Evolutionary conservation across 768 basidiomycete genomes (phyloP).

Genomic region (Trametes gibbosa): DNA sequence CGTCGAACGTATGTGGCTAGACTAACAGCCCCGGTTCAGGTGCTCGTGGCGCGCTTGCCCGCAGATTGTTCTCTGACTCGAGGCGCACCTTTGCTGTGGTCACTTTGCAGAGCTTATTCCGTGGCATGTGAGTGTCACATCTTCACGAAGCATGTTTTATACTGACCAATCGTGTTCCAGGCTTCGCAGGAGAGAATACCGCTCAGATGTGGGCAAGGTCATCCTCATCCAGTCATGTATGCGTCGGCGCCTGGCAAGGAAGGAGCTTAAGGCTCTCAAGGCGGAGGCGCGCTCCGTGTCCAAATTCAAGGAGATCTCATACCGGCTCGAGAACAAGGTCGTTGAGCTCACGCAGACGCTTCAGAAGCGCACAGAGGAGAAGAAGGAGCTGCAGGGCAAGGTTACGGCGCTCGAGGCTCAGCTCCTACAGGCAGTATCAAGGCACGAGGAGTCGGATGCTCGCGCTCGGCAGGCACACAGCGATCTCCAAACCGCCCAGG

Average conservation of each 20-base stretch:
- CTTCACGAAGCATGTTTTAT: conserved; percentile 5
- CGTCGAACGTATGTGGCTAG: not conserved
- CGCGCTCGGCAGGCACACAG: conserved; percentile 70
- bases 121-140: conserved; percentile 72
- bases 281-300: conserved; percentile 95
- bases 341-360: conserved; percentile 95
- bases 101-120: conserved; percentile 75
- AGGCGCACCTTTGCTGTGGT: conserved; percentile 62
- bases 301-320: conserved; percentile 98
- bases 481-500: conserved; percentile 67
- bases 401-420: conserved; percentile 81
- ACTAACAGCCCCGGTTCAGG: conserved; percentile 39
- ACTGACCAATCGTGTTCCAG: conserved; percentile 32
- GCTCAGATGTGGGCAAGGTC: conserved; percentile 64
- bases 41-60: conserved; percentile 71
- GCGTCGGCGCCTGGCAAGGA: conserved; percentile 83
- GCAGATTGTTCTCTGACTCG: conserved; percentile 55
- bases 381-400: conserved; percentile 78
- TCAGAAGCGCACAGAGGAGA: conserved; percentile 87
- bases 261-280: conserved; percentile 78
- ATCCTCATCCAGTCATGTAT: conserved; percentile 89
- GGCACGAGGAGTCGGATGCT: conserved; percentile 83
- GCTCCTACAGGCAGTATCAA: conserved; percentile 78
- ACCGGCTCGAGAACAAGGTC: conserved; percentile 97
- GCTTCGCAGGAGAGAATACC: conserved; percentile 51